Evolutionary conservation across 176 grass and related monocot species (phyloP).

Genomic region (Musa troglodytarum): DNA sequence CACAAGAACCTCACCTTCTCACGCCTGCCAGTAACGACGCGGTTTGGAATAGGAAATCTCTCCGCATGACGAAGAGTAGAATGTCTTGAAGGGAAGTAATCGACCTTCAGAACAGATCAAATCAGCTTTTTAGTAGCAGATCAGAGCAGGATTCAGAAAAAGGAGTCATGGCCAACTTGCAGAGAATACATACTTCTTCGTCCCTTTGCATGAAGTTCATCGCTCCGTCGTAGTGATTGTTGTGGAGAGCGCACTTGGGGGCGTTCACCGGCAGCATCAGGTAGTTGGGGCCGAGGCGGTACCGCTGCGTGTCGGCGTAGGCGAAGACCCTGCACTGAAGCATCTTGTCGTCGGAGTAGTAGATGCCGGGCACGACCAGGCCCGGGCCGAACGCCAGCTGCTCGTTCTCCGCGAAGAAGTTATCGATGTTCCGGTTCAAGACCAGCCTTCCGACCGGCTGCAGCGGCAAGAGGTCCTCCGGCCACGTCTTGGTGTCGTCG

Average conservation of each 20-base stretch:
- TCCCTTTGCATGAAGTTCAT: slow-evolving; percentile 86
- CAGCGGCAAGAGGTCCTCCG: slow-evolving; percentile 64
- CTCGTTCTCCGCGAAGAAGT: slow-evolving; percentile 96
- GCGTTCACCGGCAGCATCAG: slow-evolving; percentile 90
- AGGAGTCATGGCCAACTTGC: no score
- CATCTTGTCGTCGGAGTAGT: slow-evolving; percentile 99
- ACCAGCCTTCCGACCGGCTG: slow-evolving; percentile 60
- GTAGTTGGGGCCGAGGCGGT: slow-evolving; percentile 77
- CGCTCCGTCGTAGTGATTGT: slow-evolving; percentile 71
- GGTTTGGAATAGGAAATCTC: slow-evolving; percentile 21
- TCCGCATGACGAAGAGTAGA: slow-evolving; percentile 47
- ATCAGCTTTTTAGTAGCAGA: no score
- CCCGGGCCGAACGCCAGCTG: slow-evolving; percentile 81
- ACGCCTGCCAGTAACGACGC: slow-evolving; percentile 34
- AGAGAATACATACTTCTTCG: slow-evolving; percentile 38
- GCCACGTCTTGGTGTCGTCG: slow-evolving; percentile 93
- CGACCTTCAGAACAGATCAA: slow-evolving; percentile 26
- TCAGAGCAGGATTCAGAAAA: no score
- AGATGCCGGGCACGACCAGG: slow-evolving; percentile 70
- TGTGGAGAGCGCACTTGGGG: slow-evolving; percentile 49
- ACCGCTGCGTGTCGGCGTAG: slow-evolving; percentile 81
- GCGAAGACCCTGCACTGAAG: slow-evolving; percentile 90
- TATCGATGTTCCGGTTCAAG: slow-evolving; percentile 74
- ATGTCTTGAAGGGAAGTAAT: slow-evolving; percentile 72
- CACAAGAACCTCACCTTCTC: slow-evolving; percentile 30